A percentile compares a stretch with the other conserved stretches of the same genome.
Conservation (phyloP, 371 early-diverging fungal species). For the Mucor velutinosus region DNA sequence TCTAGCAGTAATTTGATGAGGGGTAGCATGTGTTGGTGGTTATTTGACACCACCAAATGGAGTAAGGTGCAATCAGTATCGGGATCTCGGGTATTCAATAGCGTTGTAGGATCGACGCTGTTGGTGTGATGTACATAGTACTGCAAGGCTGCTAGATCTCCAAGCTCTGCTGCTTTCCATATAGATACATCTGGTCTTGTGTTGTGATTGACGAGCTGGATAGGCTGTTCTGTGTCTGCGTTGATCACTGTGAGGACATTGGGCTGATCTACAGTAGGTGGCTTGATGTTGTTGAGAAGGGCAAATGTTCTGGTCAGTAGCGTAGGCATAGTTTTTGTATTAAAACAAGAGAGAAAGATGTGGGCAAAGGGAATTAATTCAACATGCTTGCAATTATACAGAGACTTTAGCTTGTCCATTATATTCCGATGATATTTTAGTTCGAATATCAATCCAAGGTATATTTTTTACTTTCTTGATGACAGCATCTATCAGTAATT, state of each 20-base stretch:
- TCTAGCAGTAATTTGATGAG: slow-evolving; percentile 43
- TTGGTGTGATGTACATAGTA: slow-evolving; percentile 22
- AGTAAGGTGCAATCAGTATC: slow-evolving; percentile 52
- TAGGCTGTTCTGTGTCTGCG: neutral
- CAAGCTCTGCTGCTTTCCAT: slow-evolving; percentile 35
- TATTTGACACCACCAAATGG: slow-evolving; percentile 44
- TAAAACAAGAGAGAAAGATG: neutral
- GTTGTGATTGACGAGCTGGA: neutral
- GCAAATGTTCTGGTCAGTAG: slow-evolving; percentile 27
- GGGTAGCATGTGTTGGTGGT: slow-evolving; percentile 32
- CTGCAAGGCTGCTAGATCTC: slow-evolving; percentile 25
- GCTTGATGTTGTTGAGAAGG: slow-evolving; percentile 23
- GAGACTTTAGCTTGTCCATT: neutral
- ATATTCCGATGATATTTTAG: slow-evolving; percentile 7
- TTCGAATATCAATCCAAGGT: slow-evolving; percentile 3
- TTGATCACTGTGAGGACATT: neutral
- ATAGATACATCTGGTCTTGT: slow-evolving; percentile 11
- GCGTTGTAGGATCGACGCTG: slow-evolving; percentile 6
- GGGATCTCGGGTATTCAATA: slow-evolving; percentile 53
- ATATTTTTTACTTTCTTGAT: neutral
- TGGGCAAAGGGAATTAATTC: neutral
- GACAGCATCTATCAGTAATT: neutral
- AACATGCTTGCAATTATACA: neutral
- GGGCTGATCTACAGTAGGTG: slow-evolving; percentile 9
- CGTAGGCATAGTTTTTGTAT: slow-evolving; percentile 18